Evolutionary conservation across 192 early-diverging fungal genomes (phyloP), one percentile per base, ranked within the genome.

Genomic region (Coemansia sp.): DNA sequence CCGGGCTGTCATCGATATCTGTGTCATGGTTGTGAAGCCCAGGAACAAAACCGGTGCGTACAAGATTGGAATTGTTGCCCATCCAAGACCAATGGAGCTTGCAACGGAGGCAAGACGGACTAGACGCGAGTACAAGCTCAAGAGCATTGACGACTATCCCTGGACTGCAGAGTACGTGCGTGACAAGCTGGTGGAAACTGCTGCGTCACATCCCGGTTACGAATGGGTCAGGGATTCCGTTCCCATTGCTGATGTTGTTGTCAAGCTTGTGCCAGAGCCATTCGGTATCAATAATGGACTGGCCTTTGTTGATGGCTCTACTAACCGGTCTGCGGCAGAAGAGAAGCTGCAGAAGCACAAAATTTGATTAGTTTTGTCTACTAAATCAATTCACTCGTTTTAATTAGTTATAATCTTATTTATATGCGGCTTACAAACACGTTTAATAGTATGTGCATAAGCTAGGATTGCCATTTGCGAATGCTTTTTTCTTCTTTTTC

Each of bases 151-250:
- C 41, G 56, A 67, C 47, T 81, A 72, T 26, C 67, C 73, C 10
- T 81, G 79, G 79, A 76, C 74, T 40, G 38, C 71, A 12, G 74
- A 81, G 26, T 76, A 72, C 42, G 64, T 81, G 8, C 74, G 73
- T 44, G 67, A 62, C 12, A 63, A 72, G 60, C 70, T 81, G 16
- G 26, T 81, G 7, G 63, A 69, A n/a, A 49, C 53, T 18, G 68
- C 61, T 16, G 38, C 6, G 4, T 15, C 41, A 8, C 15, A 26
- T 10, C 41, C 19, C 54, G 57, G 53, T 12, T 72, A 68, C 44
- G 40, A 56, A 11, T 76, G 79, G 79, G 6, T 74, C n/a, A 63
- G 66, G 6, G 56, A 71, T 18, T 6, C 71, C 47, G 52, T 54
- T 12, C 69, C 78, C 15, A 16, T 40, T 9, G 60, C 71, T 32